These are phyloP conservation scores for Tetrastigma voinierianum DNA, from an alignment of 164 flowering plant genomes.

Conservation along the genomic window DNA sequence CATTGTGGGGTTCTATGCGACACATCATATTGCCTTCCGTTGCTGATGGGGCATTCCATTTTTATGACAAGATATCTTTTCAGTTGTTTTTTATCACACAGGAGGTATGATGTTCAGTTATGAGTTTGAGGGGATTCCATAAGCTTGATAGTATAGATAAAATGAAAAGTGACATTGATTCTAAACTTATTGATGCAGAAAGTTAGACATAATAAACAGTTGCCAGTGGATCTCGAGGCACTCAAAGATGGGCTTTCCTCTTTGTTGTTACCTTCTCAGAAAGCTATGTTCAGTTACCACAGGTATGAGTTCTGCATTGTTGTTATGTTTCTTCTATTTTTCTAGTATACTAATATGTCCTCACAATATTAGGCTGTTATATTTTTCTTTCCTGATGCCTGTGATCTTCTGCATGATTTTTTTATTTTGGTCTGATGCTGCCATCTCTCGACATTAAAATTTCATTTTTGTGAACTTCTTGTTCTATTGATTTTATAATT, in stretches of 20 bases:
- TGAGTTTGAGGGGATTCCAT: slow-evolving; percentile 1
- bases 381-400: background rate
- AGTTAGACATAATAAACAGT: slow-evolving; percentile 48
- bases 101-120: slow-evolving; percentile 53
- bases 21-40: slow-evolving; percentile 89
- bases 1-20: slow-evolving; percentile 89
- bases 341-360: background rate
- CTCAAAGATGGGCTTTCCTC: slow-evolving; percentile 83
- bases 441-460: background rate
- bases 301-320: slow-evolving; percentile 45
- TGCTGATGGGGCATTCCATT: slow-evolving; percentile 88
- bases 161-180: background rate
- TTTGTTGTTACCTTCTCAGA: slow-evolving; percentile 77
- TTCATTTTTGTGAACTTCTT: slow-evolving; percentile 1
- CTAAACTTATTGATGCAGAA: slow-evolving; percentile 52
- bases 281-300: slow-evolving; percentile 56
- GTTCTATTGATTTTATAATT: background rate
- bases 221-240: slow-evolving; percentile 79
- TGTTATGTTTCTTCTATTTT: background rate
- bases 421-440: background rate
- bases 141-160: too few relatives aligned
- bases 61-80: slow-evolving; percentile 84
- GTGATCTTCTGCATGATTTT: background rate
- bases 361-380: background rate
- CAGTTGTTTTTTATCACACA: slow-evolving; percentile 90